Evolutionary conservation across 768 basidiomycete species (phyloP), one percentile per base, ranked within the genome.

Genomic region (Astraeus odoratus): DNA sequence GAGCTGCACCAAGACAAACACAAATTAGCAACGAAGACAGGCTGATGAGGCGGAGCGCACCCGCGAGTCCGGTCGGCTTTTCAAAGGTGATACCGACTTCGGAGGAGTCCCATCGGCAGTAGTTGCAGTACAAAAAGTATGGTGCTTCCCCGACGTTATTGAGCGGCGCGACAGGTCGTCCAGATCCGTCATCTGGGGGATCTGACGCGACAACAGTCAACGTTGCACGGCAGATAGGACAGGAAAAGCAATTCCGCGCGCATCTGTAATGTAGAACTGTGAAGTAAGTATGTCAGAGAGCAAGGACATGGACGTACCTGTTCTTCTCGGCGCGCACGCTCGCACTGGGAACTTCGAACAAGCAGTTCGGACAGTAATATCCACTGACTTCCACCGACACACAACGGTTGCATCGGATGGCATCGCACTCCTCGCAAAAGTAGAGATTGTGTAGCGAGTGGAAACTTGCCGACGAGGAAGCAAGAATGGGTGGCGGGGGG

Each of bases 371-470:
- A 61, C 96, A 99, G 64, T 91, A 97, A 63, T 98, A 99, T 34
- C 89, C 90, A 60, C 90, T 88, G 61, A 98, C 87, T 77, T 99
- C 96, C 35, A 91, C 72, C 7, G 83, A 76, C 2, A 95, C 90
- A 56, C 96, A 99, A 51, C 83, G 77, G 61, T 96, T 88, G 60
- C 96, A 99, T 46, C 93, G 74, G 35, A 99, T 78, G 2, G 88
- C 85, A 64, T 98, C 95, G 65, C 96, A 99, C 76, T 98, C 95
- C 65, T 97, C 94, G 64, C 96, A 99, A 63, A 98, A 98, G 66
- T 91, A 96, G 7, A 99, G 79, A 23, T 76, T 77, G 56, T 89
- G 78, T 2, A 98, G 75, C 5, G 84, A 76, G 55, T 94, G 89
- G 59, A 93, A 90, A 54, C 79, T 83, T 55, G 81, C 77, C 0